A percentile compares a stretch with the other conserved stretches of the same genome.
Evolutionary conservation across 176 grass and related monocot genomes (phyloP).

Genomic region (Triticum monococcum): DNA sequence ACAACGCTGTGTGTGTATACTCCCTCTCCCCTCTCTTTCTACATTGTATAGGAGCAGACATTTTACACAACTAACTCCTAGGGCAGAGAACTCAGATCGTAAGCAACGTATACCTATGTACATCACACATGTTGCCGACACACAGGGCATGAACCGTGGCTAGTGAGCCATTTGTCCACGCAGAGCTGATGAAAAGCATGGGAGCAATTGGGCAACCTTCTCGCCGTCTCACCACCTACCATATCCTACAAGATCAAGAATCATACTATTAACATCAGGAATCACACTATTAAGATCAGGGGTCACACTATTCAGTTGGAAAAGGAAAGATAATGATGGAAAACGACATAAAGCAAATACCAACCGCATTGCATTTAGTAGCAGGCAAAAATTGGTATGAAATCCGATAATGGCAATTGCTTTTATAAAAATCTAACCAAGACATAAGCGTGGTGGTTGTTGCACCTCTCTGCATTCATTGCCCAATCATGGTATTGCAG

Average conservation of each 20-base stretch:
- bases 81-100: not conserved
- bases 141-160: conserved; percentile 71
- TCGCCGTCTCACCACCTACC: conserved; percentile 54
- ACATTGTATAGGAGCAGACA: conserved; percentile 7
- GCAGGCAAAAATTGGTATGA: conserved; percentile 33
- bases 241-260: conserved; percentile 50
- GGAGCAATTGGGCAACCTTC: conserved; percentile 63
- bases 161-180: conserved; percentile 78
- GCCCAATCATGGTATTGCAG: not conserved
- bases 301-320: not conserved
- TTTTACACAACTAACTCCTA: conserved; percentile 10
- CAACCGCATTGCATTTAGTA: conserved; percentile 42
- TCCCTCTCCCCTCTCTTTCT: not conserved
- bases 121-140: conserved; percentile 67
- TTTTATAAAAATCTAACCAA: not conserved
- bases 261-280: not conserved
- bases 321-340: not conserved
- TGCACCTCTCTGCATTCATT: conserved; percentile 31
- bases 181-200: conserved; percentile 77
- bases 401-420: conserved; percentile 16
- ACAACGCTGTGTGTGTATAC: not conserved
- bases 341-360: not conserved
- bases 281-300: not conserved
- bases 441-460: conserved; percentile 21
- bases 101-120: not conserved